Percentiles rank a stretch among this genome's conserved stretches.
Evolutionary conservation across 1,284 basidiomycete genomes (phyloP).

Genomic region (Singerocomus rubriflavus): DNA sequence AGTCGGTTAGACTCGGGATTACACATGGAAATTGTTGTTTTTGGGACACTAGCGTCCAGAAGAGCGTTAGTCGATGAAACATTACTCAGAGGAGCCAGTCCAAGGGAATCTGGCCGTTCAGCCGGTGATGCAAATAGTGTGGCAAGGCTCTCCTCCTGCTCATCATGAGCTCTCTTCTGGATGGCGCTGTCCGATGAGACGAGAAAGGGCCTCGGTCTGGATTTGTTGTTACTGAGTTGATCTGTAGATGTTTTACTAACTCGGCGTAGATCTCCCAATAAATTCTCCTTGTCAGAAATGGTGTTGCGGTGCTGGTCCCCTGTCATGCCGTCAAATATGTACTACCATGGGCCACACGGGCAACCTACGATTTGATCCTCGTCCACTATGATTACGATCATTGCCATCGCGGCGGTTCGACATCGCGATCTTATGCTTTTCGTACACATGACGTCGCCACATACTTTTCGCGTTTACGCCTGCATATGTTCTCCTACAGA

Average conservation of each 20-base stretch:
- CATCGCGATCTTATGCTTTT: conserved; percentile 86
- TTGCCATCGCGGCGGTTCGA: conserved; percentile 69
- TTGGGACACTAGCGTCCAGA: conserved; percentile 3
- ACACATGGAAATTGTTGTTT: background rate
- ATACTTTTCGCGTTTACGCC: conserved; percentile 84
- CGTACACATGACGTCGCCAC: conserved; percentile 82
- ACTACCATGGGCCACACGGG: background rate
- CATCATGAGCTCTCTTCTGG: conserved; percentile 12
- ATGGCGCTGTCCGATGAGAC: conserved; percentile 15
- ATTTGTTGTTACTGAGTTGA: conserved; percentile 17
- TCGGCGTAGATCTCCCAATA: conserved; percentile 31
- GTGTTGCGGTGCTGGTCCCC: conserved; percentile 31
- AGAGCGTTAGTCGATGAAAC: background rate
- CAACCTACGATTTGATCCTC: conserved; percentile 59
- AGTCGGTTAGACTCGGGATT: conserved; percentile 10
- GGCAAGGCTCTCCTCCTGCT: conserved; percentile 9
- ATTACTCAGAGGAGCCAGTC: conserved; percentile 10
- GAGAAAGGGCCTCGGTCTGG: conserved; percentile 24
- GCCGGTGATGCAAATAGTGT: conserved; percentile 8
- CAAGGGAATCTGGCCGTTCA: conserved; percentile 19
- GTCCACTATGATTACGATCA: conserved; percentile 53
- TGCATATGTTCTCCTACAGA: conserved; percentile 74
- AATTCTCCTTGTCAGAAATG: conserved; percentile 33
- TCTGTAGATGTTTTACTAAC: conserved; percentile 23
- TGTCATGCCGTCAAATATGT: conserved; percentile 24